A percentile compares a stretch with the other conserved stretches of the same genome.
phyloP scores from a whole-genome alignment of 2,329 filamentous ascomycete genomes.

The Cladosporium sp. region DNA sequence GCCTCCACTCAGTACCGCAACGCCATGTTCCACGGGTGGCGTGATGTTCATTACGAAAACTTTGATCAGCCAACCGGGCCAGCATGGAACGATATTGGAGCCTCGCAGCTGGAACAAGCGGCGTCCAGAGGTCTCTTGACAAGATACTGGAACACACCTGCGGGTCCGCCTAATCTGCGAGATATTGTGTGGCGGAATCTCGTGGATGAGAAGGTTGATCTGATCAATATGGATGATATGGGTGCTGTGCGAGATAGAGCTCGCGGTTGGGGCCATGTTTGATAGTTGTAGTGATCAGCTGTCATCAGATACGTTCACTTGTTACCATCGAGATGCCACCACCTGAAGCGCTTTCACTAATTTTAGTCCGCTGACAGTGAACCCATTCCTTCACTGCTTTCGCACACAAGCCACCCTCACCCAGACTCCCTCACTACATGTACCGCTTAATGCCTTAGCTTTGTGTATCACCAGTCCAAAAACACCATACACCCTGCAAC shows the following conservation, averaged over 20 bases:
- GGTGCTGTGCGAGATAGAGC: conserved; percentile 38
- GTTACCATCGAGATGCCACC: neutral
- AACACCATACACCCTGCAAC: neutral
- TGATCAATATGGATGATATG: conserved; percentile 64
- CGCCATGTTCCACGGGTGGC: neutral
- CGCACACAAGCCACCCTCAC: neutral
- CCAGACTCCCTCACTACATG: no score
- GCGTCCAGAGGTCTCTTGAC: conserved; percentile 53
- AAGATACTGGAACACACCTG: conserved; percentile 62
- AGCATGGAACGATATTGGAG: neutral
- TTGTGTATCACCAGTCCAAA: neutral
- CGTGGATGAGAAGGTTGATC: conserved; percentile 57
- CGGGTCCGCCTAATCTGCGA: conserved; percentile 57
- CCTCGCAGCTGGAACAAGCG: neutral
- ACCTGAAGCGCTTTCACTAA: neutral
- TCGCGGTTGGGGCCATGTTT: neutral
- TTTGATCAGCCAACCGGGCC: neutral
- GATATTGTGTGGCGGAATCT: conserved; percentile 60
- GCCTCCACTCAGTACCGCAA: conserved; percentile 15
- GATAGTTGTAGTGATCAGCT: neutral
- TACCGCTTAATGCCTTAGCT: neutral
- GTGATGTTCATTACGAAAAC: neutral
- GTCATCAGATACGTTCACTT: neutral
- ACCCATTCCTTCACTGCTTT: neutral
- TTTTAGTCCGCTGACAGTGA: neutral